Base-by-base conservation (phyloP, 139 green algal species). In the Klebsormidium nitens region DNA sequence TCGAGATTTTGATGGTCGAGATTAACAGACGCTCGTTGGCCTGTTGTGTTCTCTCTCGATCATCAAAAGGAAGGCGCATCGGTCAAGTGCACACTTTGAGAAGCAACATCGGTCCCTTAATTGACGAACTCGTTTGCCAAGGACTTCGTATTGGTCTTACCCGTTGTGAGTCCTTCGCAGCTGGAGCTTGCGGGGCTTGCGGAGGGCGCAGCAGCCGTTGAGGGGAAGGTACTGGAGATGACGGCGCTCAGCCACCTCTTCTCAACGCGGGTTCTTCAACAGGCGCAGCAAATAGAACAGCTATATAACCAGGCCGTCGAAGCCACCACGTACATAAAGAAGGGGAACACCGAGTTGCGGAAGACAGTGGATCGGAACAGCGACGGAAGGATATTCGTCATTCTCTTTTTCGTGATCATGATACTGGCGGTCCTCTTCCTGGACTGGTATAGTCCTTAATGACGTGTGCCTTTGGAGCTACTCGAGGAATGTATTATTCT, bases 381-480 rank as follows among this genome's bases (percentile, higher is more conserved):
- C 11, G 46, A 38, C 40, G 67, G 35, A 3, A n/a, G 57, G 3
- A 39, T 37, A 14, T 64, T 72, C 58, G 31, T 82, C 36, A 59
- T 74, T 31, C 39, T 82, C 44, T 68, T 78, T 26, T 58, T 82
- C 26, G 50, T 73, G 44, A 46, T 82, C 19, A 46, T 59, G 5
- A 70, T 57, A 11, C 71, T 82, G 26, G 58, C 55, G 14, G 29
- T 82, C n/a, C 57, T 82, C 4, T 82, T 82, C 36, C 31, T 81
- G 2, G 76, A 82, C 56, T 82, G 76, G 76, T 76, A 78, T 73
- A 50, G n/a, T n/a, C n/a, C n/a, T n/a, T n/a, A n/a, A n/a, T n/a
- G n/a, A n/a, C n/a, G n/a, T n/a, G n/a, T n/a, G n/a, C n/a, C n/a
- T n/a, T n/a, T n/a, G n/a, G n/a, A n/a, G n/a, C n/a, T n/a, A n/a